Evolutionary conservation across 148 eudicot genomes (phyloP).

Genomic region (Rhododendron vialii): DNA sequence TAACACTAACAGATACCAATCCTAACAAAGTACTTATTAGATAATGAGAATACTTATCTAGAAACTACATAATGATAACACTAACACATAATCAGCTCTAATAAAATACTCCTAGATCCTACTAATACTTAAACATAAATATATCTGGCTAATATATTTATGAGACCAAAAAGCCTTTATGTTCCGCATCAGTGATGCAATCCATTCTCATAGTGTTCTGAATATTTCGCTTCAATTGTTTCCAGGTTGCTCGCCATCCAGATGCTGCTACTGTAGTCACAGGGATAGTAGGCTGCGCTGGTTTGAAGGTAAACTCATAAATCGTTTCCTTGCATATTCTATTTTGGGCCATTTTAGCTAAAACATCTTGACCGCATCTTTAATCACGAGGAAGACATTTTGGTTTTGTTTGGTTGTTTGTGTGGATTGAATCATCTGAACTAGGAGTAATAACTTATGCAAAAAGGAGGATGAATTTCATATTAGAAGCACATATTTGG

Average conservation of each 20-base stretch:
- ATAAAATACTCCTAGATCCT: background rate
- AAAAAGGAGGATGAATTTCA: background rate
- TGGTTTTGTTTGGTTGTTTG: background rate
- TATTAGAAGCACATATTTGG: background rate
- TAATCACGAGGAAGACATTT: background rate
- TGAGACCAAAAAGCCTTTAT: background rate
- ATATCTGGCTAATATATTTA: no score
- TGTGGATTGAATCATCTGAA: background rate
- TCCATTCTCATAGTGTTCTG: background rate
- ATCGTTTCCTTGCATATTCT: background rate
- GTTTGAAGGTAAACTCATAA: slow-evolving; percentile 59
- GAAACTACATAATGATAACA: background rate
- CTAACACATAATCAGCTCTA: background rate
- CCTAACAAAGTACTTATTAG: background rate
- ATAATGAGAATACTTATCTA: background rate
- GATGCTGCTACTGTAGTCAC: slow-evolving; percentile 93
- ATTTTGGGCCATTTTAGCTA: background rate
- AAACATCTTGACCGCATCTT: background rate
- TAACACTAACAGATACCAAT: background rate
- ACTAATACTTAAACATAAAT: background rate
- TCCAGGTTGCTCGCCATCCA: slow-evolving; percentile 97
- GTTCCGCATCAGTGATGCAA: background rate
- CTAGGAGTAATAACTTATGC: background rate
- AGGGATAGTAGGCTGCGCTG: slow-evolving; percentile 99
- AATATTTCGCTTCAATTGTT: slow-evolving; percentile 8